Conservation (phyloP, 116 monocot species). For the Trichopus zeylanicus region DNA sequence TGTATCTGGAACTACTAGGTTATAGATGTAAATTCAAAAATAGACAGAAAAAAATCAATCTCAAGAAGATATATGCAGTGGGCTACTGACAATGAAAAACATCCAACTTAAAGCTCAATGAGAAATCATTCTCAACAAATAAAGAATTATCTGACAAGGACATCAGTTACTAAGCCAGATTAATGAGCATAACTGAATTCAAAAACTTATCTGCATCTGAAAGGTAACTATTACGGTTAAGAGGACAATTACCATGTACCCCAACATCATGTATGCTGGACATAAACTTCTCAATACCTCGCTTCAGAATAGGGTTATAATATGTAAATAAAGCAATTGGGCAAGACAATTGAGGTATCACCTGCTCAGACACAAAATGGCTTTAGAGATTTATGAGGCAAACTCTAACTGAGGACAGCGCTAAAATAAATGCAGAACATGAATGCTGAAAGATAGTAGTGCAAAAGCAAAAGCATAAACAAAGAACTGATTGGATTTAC, state of each 20-base stretch:
- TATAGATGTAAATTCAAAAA: too few species aligned
- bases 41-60: too few species aligned
- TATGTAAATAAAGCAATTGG: slow-evolving; percentile 89
- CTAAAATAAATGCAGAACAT: neutral
- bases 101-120: too few species aligned
- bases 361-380: slow-evolving; percentile 23
- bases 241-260: slow-evolving; percentile 60
- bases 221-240: too few species aligned
- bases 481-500: neutral
- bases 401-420: neutral
- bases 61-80: too few species aligned
- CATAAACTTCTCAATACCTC: slow-evolving; percentile 75
- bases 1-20: too few species aligned
- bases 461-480: neutral
- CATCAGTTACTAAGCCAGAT: too few species aligned
- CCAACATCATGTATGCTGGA: slow-evolving; percentile 65
- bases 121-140: too few species aligned
- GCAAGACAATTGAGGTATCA: slow-evolving; percentile 80
- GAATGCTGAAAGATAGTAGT: neutral
- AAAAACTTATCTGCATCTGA: too few species aligned
- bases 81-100: too few species aligned
- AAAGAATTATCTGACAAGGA: too few species aligned
- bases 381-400: neutral
- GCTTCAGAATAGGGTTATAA: slow-evolving; percentile 96
- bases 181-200: too few species aligned